Base-by-base conservation (phyloP, 2,329 filamentous ascomycete genomes). In the Ceratocystis albifundus region DNA sequence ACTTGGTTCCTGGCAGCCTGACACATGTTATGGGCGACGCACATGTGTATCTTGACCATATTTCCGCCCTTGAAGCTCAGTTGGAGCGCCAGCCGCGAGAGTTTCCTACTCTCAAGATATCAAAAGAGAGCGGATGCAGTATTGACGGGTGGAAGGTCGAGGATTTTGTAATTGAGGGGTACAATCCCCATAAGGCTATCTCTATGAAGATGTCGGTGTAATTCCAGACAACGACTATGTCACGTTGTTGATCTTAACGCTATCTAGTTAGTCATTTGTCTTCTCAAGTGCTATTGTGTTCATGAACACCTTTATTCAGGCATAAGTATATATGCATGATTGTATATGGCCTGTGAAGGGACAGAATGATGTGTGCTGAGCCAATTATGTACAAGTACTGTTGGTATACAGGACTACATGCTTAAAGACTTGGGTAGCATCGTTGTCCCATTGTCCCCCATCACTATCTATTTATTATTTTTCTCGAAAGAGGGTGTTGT, bases 151-250 rank as follows among this genome's bases (percentile, higher is more conserved):
- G 94, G 91, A 86, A 84, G 74, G 80, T 85, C 1, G 90, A 95
- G 70, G 92, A 99, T 69, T 93, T 99, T 74, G 85, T 88, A 67
- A 83, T 99, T 4, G 81, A 89, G 72, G 92, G 88, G 0, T 99
- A 99, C 75, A 84, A 92, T 62, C 93, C 94, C 66, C 90, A 96
- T 75, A 93, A 92, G 78, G 83, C 83, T 4, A 96, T 99, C 77
- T 83, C 89, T 57, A 99, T 99, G 94, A 96, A 97, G 79, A 99
- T 99, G 94, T 95, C 90, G 73, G 93, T 97, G 67, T 91, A 71
- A 69, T 64, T 22, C 20, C 4, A 15, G 10, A 25, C 48, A 53
- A 12, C 1, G 20, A 12, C 3, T 20, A 46, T 46, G 46, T 45
- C 46, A 30, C 28, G 30, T 61, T 36, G 48, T 10, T 4, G 46